phyloP scores from a whole-genome alignment of 2,329 filamentous ascomycete genomes.

The Shiraia sp. region DNA sequence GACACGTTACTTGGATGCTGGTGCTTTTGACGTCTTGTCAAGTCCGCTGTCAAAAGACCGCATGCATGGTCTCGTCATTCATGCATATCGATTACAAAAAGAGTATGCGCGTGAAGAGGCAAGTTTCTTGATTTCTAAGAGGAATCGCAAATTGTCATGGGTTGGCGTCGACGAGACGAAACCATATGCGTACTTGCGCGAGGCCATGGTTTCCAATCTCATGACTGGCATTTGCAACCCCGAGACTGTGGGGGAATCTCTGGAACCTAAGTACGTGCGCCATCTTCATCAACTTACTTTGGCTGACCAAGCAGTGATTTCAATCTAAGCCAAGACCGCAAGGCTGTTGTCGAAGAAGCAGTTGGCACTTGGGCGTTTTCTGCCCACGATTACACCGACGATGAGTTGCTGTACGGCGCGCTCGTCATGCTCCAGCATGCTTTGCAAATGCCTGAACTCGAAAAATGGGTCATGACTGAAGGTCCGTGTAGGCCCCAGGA shows the following conservation, averaged over 20 bases:
- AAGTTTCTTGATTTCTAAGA: slow-evolving; percentile 70
- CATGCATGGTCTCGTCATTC: slow-evolving; percentile 75
- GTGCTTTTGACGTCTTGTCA: slow-evolving; percentile 82
- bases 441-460: slow-evolving; percentile 77
- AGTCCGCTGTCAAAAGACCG: slow-evolving; percentile 76
- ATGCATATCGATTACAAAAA: slow-evolving; percentile 81
- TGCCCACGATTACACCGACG: slow-evolving; percentile 85
- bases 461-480: slow-evolving; percentile 76
- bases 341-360: slow-evolving; percentile 66
- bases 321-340: slow-evolving; percentile 67
- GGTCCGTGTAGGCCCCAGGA: slow-evolving; percentile 58
- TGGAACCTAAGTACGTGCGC: slow-evolving; percentile 60
- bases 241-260: slow-evolving; percentile 64
- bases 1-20: slow-evolving; percentile 78
- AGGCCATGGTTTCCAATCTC: slow-evolving; percentile 89
- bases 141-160: slow-evolving; percentile 85
- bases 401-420: slow-evolving; percentile 86
- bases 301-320: slow-evolving; percentile 58
- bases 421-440: slow-evolving; percentile 89
- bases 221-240: slow-evolving; percentile 87
- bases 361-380: slow-evolving; percentile 86
- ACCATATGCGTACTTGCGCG: slow-evolving; percentile 85
- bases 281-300: neutral
- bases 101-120: slow-evolving; percentile 74
- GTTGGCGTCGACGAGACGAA: slow-evolving; percentile 83